Evolutionary conservation across 805 yeast genomes (phyloP), one percentile per base, ranked within the genome.

Genomic region (Yarrowia yakushimensis): DNA sequence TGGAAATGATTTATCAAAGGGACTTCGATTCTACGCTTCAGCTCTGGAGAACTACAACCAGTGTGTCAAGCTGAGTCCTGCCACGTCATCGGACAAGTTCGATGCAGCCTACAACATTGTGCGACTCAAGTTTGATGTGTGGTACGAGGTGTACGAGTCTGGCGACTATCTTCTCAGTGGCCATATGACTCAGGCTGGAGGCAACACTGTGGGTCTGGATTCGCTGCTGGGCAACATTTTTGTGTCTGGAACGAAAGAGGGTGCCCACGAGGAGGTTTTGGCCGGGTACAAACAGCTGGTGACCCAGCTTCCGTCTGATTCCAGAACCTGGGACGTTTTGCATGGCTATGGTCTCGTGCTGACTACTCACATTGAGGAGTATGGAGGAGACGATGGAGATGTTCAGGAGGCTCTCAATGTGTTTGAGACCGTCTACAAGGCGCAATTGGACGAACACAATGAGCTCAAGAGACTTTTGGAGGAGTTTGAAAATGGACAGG

Each of bases 31-130:
- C 66, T 87, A 85, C 33, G 79, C 84, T 1, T 69, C 79, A 12
- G 59, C 65, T 3, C 43, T 71, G 5, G 64, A 59, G 23, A 48
- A 54, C 8, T 11, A 64, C 59, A 4, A 55, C 55, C 61, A 25
- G 60, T 68, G 31, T 67, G 66, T 37, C 52, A 55, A 39, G 9
- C 46, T 23, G 39, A 41, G 62, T 20, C 17, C 23, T 12, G 46
- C 34, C 28, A 27, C 55, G 12, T 25, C 37, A n/a, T 25, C 59
- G 25, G 63, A 63, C 39, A 31, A 23, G 5, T 28, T 27, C 28
- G 90, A 86, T 69, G 76, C 83, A 15, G 74, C 79, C 65, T 87
- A 86, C 70, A 87, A 87, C 71, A 74, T 82, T 2, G 77, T 83
- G 18, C 70, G 93, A 63, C 74, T 87, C 65, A 71, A 84, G 22